Conservation (phyloP, 1,284 basidiomycete species). For the Inonotus hispidus region DNA sequence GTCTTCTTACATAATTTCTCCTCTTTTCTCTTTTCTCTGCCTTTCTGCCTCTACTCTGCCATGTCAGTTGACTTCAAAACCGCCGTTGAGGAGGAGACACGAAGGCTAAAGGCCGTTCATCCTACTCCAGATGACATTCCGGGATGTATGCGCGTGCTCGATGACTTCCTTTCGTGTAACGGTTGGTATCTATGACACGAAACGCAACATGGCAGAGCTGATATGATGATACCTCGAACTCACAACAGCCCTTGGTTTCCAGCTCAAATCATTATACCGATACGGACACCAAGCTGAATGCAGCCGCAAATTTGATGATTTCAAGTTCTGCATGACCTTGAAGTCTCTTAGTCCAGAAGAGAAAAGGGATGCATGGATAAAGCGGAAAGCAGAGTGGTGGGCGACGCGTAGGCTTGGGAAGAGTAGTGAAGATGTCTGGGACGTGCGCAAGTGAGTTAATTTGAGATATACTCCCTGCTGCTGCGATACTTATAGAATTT, state of each 20-base stretch:
- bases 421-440: constrained; percentile 95
- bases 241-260: constrained; percentile 73
- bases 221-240: background rate
- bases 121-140: constrained; percentile 78
- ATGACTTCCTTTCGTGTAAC: constrained; percentile 76
- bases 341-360: constrained; percentile 76
- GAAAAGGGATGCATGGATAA: constrained; percentile 79
- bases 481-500: no score
- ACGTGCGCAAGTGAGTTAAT: constrained; percentile 63
- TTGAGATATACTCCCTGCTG: background rate
- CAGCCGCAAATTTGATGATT: constrained; percentile 78
- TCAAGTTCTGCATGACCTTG: constrained; percentile 91
- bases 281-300: constrained; percentile 80
- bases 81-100: constrained; percentile 59
- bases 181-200: constrained; percentile 38
- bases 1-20: background rate
- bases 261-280: constrained; percentile 84
- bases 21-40: background rate
- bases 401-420: constrained; percentile 65
- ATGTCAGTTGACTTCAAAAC: constrained; percentile 35
- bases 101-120: constrained; percentile 54
- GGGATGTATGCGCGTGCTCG: constrained; percentile 72
- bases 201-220: background rate
- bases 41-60: no score
- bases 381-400: constrained; percentile 87